Conservation (phyloP, 106 monocot genomes). For the Alisma plantagoaquatica region DNA sequence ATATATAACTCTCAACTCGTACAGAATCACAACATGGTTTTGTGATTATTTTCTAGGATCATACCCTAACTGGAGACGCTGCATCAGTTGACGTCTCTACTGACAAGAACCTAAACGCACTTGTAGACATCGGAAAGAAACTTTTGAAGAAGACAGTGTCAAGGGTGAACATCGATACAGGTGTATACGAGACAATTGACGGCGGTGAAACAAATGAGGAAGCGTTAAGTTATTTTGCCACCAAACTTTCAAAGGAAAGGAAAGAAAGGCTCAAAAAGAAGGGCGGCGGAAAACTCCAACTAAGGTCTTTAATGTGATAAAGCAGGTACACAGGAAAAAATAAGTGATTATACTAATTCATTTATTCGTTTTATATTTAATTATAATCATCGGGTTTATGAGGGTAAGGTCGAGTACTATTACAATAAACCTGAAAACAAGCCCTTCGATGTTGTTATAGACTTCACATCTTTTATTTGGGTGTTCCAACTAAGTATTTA, state of each 20-base stretch:
- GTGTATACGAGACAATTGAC: neutral
- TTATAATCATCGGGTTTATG: too few relatives aligned
- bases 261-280: neutral
- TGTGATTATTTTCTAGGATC: neutral
- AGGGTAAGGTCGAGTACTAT: too few relatives aligned
- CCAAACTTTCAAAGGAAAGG: neutral
- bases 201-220: neutral
- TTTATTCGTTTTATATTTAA: too few relatives aligned
- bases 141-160: slow-evolving; percentile 1
- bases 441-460: too few relatives aligned
- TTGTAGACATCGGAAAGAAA: neutral
- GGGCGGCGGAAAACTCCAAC: too few relatives aligned
- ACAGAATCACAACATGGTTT: neutral
- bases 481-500: too few relatives aligned
- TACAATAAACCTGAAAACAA: too few relatives aligned
- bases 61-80: neutral
- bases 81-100: neutral
- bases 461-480: too few relatives aligned
- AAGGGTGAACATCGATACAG: slow-evolving; percentile 5
- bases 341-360: too few relatives aligned
- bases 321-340: too few relatives aligned
- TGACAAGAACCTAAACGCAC: neutral
- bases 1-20: neutral
- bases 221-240: neutral
- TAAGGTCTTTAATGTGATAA: too few relatives aligned